Conservation (phyloP, 768 basidiomycete species). For the Leccinum subgranulosum region DNA sequence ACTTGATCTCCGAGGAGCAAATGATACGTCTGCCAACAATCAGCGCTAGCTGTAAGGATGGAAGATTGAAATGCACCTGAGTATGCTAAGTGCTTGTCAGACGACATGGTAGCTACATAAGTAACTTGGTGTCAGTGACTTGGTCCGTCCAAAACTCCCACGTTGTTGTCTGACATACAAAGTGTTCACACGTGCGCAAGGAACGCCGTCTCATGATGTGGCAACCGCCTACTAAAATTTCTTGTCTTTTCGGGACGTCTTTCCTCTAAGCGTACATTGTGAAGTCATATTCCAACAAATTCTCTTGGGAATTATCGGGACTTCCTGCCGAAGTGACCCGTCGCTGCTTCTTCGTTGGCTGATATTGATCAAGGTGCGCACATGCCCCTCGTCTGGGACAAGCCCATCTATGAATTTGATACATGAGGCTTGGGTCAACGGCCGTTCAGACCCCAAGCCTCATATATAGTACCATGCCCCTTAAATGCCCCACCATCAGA, state of each 20-base stretch:
- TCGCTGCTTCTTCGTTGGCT: background rate
- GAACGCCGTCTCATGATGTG: too few relatives aligned
- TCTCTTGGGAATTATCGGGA: background rate
- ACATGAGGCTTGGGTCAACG: too few relatives aligned
- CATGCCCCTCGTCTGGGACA: too few relatives aligned
- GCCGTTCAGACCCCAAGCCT: conserved; percentile 7
- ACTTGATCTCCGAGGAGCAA: background rate
- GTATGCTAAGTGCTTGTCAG: background rate
- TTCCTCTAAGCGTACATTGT: background rate
- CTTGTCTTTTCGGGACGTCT: too few relatives aligned
- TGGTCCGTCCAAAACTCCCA: background rate
- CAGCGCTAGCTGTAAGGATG: background rate
- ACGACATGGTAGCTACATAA: background rate
- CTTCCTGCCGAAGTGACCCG: background rate
- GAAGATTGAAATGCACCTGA: background rate
- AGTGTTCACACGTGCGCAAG: background rate
- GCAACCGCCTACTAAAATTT: too few relatives aligned
- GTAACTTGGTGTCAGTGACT: too few relatives aligned
- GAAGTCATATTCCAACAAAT: background rate
- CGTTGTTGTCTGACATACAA: background rate
- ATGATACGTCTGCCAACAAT: background rate
- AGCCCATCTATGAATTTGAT: too few relatives aligned
- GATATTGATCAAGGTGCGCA: too few relatives aligned
- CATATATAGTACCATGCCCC: background rate
- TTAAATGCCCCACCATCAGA: conserved; percentile 26